These are phyloP conservation scores for Pythium grandisporangium DNA, from an alignment of 352 stramenopile genomes.

Conservation along the genomic window DNA sequence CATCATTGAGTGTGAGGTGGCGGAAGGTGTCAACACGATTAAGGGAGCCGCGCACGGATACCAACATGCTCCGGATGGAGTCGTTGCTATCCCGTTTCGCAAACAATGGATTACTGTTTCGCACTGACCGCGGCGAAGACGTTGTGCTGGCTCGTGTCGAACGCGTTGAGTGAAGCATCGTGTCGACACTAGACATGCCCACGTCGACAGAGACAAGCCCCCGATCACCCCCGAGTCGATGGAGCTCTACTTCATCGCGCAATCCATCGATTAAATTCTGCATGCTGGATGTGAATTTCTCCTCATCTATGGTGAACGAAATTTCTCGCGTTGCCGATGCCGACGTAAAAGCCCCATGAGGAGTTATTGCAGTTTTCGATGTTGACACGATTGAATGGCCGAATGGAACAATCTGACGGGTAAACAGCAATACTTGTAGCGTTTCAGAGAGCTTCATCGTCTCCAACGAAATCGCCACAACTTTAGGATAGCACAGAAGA, in stretches of 20 bases:
- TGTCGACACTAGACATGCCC: background rate
- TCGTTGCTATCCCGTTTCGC: too few relatives aligned
- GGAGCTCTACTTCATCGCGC: constrained; percentile 67
- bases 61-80: background rate
- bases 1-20: constrained; percentile 30
- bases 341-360: background rate
- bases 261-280: constrained; percentile 63
- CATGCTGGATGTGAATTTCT: constrained; percentile 54
- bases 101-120: too few relatives aligned
- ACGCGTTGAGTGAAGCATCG: background rate
- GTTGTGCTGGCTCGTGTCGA: too few relatives aligned
- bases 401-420: constrained; percentile 74
- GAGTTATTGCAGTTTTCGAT: constrained; percentile 14
- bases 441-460: constrained; percentile 48
- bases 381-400: constrained; percentile 37
- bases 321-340: constrained; percentile 8
- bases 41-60: background rate
- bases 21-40: background rate
- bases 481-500: constrained; percentile 2
- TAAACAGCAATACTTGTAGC: constrained; percentile 72
- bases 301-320: constrained; percentile 37
- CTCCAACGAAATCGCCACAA: constrained; percentile 69
- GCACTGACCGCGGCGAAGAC: background rate
- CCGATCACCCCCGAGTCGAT: constrained; percentile 18
- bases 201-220: background rate